Evolutionary conservation across 352 stramenopile genomes (phyloP).

Genomic region (Pythium phragmiticola): DNA sequence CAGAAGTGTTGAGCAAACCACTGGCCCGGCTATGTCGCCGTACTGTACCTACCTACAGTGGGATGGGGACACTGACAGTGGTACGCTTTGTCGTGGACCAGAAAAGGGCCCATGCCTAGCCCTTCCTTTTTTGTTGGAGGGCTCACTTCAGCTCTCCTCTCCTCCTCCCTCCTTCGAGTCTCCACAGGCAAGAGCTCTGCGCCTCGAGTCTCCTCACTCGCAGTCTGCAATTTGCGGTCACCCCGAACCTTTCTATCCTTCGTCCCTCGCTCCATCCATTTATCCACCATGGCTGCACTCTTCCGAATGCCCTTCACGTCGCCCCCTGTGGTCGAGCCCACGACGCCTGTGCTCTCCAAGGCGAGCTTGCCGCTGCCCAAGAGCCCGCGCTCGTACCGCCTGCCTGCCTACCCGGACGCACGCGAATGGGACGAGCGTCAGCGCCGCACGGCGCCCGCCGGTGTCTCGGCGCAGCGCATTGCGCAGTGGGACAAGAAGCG

Average conservation of each 20-base stretch:
- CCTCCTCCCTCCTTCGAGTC: background rate
- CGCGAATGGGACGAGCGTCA: slow-evolving; percentile 32
- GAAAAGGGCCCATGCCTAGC: slow-evolving; percentile 7
- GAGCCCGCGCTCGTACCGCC: slow-evolving; percentile 34
- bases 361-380: slow-evolving; percentile 4
- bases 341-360: slow-evolving; percentile 10
- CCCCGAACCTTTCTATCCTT: background rate
- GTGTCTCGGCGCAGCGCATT: slow-evolving; percentile 33
- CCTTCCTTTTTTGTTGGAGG: slow-evolving; percentile 14
- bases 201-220: slow-evolving; percentile 8
- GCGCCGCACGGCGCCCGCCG: slow-evolving; percentile 8
- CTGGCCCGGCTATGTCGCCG: background rate
- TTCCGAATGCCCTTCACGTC: slow-evolving; percentile 21
- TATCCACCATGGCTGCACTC: slow-evolving; percentile 25
- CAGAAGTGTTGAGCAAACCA: background rate
- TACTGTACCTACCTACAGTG: slow-evolving; percentile 12
- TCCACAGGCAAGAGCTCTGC: background rate
- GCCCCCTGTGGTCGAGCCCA: background rate
- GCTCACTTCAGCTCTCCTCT: slow-evolving; percentile 14
- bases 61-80: background rate
- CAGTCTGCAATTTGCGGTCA: slow-evolving; percentile 25
- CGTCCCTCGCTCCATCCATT: background rate
- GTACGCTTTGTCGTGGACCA: background rate
- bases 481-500: slow-evolving; percentile 87
- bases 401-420: slow-evolving; percentile 30